phyloP scores from a whole-genome alignment of 1,284 basidiomycete genomes.

The Ceratobasidium sp. region DNA sequence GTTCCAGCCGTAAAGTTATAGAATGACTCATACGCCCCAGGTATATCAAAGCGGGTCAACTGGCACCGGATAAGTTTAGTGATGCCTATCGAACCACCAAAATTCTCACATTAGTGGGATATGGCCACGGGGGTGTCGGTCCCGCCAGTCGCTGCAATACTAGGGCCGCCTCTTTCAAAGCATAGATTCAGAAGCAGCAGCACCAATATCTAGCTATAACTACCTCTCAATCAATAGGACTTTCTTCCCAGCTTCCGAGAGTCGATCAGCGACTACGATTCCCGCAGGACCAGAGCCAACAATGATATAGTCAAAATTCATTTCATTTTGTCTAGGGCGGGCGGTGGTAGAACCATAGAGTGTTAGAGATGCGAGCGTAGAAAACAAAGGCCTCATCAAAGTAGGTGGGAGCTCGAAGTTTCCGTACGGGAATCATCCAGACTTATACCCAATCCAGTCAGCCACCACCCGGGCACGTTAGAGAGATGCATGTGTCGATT shows the following conservation, averaged over 20 bases:
- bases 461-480: background rate
- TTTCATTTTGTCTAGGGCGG: background rate
- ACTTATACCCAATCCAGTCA: background rate
- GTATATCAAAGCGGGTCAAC: slow-evolving; percentile 69
- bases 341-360: background rate
- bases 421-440: background rate
- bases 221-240: slow-evolving; percentile 37
- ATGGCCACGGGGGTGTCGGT: slow-evolving; percentile 61
- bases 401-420: background rate
- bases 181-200: slow-evolving; percentile 18
- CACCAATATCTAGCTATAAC: slow-evolving; percentile 54
- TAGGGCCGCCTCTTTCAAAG: slow-evolving; percentile 63
- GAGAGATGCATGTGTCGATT: background rate
- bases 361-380: background rate
- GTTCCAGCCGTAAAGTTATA: slow-evolving; percentile 57
- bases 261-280: slow-evolving; percentile 60
- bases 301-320: slow-evolving; percentile 59
- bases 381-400: background rate
- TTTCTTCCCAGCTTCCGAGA: slow-evolving; percentile 62
- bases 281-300: slow-evolving; percentile 64
- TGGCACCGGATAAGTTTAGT: slow-evolving; percentile 45
- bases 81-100: background rate
- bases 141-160: slow-evolving; percentile 64
- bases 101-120: slow-evolving; percentile 55
- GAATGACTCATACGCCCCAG: slow-evolving; percentile 62